phyloP scores from a whole-genome alignment of 257 asterid species.

The Solanum clarkiae region DNA sequence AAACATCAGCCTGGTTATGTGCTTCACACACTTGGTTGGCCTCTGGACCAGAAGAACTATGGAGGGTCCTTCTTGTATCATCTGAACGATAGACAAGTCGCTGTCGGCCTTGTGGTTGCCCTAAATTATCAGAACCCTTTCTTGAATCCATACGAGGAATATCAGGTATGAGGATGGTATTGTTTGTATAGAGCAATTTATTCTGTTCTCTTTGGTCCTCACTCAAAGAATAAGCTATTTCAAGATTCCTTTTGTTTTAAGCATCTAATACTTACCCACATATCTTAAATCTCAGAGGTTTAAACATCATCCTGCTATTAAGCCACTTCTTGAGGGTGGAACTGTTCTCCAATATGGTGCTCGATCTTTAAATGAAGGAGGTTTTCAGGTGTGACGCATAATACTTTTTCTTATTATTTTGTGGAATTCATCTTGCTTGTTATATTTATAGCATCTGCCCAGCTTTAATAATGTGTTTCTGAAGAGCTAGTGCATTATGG shows the following conservation, averaged over 20 bases:
- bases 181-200: background rate
- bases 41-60: conserved; percentile 72
- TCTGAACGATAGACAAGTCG: conserved; percentile 90
- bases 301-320: conserved; percentile 81
- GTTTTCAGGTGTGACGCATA: conserved; percentile 57
- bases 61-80: conserved; percentile 97
- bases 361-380: conserved; percentile 93
- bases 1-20: conserved; percentile 75
- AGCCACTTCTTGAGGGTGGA: conserved; percentile 81
- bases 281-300: conserved; percentile 44
- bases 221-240: background rate
- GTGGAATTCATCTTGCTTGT: background rate
- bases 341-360: conserved; percentile 88
- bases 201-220: background rate
- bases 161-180: conserved; percentile 45
- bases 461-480: background rate
- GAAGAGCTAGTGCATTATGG: background rate
- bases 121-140: conserved; percentile 79
- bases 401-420: background rate
- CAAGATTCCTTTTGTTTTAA: background rate
- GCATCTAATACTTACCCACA: background rate
- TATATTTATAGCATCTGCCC: background rate
- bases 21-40: conserved; percentile 96
- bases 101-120: conserved; percentile 79
- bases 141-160: conserved; percentile 91